phyloP scores from a whole-genome alignment of 805 yeast genomes.

The Yarrowia keelungensis region DNA sequence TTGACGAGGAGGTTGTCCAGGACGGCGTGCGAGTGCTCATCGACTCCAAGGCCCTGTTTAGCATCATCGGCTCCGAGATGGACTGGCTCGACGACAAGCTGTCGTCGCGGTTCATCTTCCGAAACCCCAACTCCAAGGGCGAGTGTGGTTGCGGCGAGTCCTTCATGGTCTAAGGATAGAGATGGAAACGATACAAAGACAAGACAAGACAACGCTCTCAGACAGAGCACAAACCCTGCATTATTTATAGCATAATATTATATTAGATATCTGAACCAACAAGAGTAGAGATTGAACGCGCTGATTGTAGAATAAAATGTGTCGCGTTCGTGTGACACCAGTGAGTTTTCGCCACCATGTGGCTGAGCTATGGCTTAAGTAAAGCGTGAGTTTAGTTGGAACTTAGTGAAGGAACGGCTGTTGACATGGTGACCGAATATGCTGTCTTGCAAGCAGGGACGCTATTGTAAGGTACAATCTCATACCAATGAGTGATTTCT shows the following conservation, averaged over 20 bases:
- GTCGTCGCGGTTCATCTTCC: slow-evolving; percentile 86
- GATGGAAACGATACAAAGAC: slow-evolving; percentile 9
- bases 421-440: too few species aligned
- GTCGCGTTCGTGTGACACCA: too few species aligned
- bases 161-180: slow-evolving; percentile 77
- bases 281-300: too few species aligned
- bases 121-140: slow-evolving; percentile 96
- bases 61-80: slow-evolving; percentile 97
- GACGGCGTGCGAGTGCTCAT: slow-evolving; percentile 92
- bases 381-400: too few species aligned
- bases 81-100: slow-evolving; percentile 97
- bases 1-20: slow-evolving; percentile 89
- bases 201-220: neutral
- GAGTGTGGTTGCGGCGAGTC: slow-evolving; percentile 99
- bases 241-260: slow-evolving; percentile 38
- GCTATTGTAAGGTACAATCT: too few species aligned
- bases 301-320: too few species aligned
- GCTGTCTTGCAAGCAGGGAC: too few species aligned
- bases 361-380: too few species aligned
- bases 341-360: too few species aligned
- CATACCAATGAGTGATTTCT: too few species aligned
- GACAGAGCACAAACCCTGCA: slow-evolving; percentile 8
- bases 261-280: too few species aligned
- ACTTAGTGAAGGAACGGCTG: too few species aligned
- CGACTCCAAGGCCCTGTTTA: slow-evolving; percentile 94